Percentiles rank a stretch among this genome's conserved stretches.
Evolutionary conservation across 768 basidiomycete genomes (phyloP).

Genomic region (Kwoniella bestiolae): DNA sequence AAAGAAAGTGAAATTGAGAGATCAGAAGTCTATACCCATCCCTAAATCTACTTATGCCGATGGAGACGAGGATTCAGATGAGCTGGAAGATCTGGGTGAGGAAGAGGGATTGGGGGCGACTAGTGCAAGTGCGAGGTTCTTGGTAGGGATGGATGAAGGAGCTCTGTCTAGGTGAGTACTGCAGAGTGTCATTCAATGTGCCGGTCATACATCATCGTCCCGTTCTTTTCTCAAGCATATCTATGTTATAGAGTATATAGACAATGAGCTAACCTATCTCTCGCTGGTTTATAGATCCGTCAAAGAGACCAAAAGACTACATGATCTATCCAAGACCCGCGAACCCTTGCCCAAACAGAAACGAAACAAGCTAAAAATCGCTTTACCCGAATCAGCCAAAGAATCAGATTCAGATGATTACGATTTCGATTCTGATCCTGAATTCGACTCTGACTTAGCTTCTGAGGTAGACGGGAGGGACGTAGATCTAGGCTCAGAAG

Average conservation of each 20-base stretch:
- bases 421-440: slow-evolving; percentile 64
- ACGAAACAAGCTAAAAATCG: slow-evolving; percentile 62
- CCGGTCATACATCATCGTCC: no score
- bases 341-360: slow-evolving; percentile 61
- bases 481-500: slow-evolving; percentile 35
- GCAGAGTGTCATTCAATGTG: no score
- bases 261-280: slow-evolving; percentile 20
- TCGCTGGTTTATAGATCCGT: slow-evolving; percentile 69
- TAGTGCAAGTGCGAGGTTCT: slow-evolving; percentile 67
- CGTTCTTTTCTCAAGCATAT: no score
- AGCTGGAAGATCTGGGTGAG: slow-evolving; percentile 68
- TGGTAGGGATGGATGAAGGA: slow-evolving; percentile 72
- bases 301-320: slow-evolving; percentile 75
- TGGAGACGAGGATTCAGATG: slow-evolving; percentile 71
- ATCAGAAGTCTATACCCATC: slow-evolving; percentile 54
- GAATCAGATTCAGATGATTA: slow-evolving; percentile 67
- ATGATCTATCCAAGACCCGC: slow-evolving; percentile 64
- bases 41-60: slow-evolving; percentile 58
- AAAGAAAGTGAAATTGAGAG: slow-evolving; percentile 55
- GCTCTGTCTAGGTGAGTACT: slow-evolving; percentile 75
- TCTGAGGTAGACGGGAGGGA: slow-evolving; percentile 55
- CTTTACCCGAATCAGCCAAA: slow-evolving; percentile 25
- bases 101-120: slow-evolving; percentile 34
- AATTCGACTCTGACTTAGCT: slow-evolving; percentile 57
- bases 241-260: no score